phyloP scores from a whole-genome alignment of 169 alveolate species.

The Plasmodium malariae region DNA sequence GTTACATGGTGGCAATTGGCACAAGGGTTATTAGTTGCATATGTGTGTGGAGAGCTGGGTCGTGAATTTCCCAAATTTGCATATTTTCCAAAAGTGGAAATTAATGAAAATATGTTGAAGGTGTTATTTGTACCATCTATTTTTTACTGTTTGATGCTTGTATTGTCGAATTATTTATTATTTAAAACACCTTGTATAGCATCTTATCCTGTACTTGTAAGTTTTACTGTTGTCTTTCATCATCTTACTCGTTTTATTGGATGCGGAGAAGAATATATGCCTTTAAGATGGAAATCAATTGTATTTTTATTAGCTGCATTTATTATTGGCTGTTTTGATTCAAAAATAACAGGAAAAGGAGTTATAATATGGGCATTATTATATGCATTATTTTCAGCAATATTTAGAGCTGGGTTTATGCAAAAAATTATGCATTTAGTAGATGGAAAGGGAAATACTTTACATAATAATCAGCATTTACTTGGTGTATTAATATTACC shows the following conservation, averaged over 20 bases:
- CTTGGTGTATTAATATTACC: slow-evolving; percentile 92
- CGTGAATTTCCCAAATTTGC: slow-evolving; percentile 89
- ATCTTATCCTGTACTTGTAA: slow-evolving; percentile 92
- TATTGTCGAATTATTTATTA: slow-evolving; percentile 91
- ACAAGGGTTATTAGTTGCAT: slow-evolving; percentile 93
- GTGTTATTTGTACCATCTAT: slow-evolving; percentile 90
- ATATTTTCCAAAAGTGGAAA: slow-evolving; percentile 89
- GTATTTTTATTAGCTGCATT: slow-evolving; percentile 89
- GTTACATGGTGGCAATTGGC: slow-evolving; percentile 95
- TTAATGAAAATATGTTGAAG: slow-evolving; percentile 85
- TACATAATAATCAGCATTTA: slow-evolving; percentile 93
- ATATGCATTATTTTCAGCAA: slow-evolving; percentile 92
- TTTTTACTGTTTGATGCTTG: slow-evolving; percentile 91
- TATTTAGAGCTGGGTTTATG: slow-evolving; percentile 93
- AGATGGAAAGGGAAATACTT: slow-evolving; percentile 93
- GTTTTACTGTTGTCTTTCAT: slow-evolving; percentile 95
- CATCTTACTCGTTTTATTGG: slow-evolving; percentile 94
- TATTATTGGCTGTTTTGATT: slow-evolving; percentile 92
- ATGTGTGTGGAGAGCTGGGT: slow-evolving; percentile 93
- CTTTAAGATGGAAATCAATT: slow-evolving; percentile 92
- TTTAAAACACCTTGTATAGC: slow-evolving; percentile 92
- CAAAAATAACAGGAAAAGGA: slow-evolving; percentile 91
- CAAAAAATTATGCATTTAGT: slow-evolving; percentile 93
- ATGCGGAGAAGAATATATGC: slow-evolving; percentile 94
- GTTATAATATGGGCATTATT: slow-evolving; percentile 91